A percentile compares a stretch with the other conserved stretches of the same genome.
phyloP scores from a whole-genome alignment of 345 rosid species.

The Iberis pinnata region DNA sequence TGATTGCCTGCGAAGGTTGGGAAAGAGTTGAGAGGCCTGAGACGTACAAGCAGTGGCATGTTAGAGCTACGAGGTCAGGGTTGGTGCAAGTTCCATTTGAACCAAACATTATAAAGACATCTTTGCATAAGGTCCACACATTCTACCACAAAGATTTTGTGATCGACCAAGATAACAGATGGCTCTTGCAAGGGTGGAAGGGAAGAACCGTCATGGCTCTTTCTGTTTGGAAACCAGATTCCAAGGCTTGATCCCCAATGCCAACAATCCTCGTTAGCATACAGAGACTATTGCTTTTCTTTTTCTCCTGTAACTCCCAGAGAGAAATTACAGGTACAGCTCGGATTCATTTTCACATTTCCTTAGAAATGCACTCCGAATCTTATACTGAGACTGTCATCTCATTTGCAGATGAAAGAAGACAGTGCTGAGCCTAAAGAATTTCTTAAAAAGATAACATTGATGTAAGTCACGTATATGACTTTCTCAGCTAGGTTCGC shows the following conservation, averaged over 20 bases:
- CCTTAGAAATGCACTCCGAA: background rate
- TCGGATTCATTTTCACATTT: background rate
- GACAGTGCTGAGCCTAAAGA: background rate
- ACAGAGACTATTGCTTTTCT: too few relatives aligned
- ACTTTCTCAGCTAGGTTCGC: slow-evolving; percentile 18
- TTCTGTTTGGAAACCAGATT: slow-evolving; percentile 71
- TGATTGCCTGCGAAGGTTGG: slow-evolving; percentile 80
- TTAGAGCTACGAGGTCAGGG: slow-evolving; percentile 65
- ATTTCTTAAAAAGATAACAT: too few relatives aligned
- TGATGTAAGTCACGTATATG: slow-evolving; percentile 13
- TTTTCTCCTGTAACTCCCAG: background rate
- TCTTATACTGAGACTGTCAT: background rate
- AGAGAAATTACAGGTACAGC: slow-evolving; percentile 11
- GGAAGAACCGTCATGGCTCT: slow-evolving; percentile 71
- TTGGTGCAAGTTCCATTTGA: slow-evolving; percentile 59
- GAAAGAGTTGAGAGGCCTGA: slow-evolving; percentile 61
- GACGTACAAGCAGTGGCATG: slow-evolving; percentile 81
- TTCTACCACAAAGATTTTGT: slow-evolving; percentile 73
- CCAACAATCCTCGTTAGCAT: background rate
- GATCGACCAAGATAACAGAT: slow-evolving; percentile 58
- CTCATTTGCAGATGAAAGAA: slow-evolving; percentile 22
- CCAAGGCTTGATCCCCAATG: slow-evolving; percentile 18
- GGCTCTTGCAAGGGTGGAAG: slow-evolving; percentile 96
- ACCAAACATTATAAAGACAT: slow-evolving; percentile 35
- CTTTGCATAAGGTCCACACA: slow-evolving; percentile 36